Evolutionary conservation across 2,329 filamentous ascomycete genomes (phyloP), one percentile per base, ranked within the genome.

Genomic region (Colletotrichum musae): DNA sequence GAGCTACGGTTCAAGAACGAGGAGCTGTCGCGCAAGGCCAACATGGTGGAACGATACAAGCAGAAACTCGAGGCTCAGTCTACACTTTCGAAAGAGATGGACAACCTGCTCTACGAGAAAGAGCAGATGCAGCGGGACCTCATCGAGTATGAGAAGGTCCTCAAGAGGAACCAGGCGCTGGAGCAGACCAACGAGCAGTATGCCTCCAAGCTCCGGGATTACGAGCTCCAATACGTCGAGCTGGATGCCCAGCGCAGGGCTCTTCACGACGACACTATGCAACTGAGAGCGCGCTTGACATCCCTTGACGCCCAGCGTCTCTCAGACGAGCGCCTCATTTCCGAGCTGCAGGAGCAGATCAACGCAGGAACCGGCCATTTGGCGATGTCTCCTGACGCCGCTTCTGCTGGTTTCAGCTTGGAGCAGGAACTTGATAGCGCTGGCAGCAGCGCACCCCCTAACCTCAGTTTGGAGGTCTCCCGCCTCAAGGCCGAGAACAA

Each of bases 401-500:
- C 53, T 72, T 77, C 80, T 75, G 76, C 75, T 69, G 71, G 74
- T 48, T 80, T 86, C 48, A 88, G 80, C 68, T 84, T 92, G 9
- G 89, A 90, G 76, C 86, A 91, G 68, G 89, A 92, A 76, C 82
- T 92, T 5, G 85, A 88, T 59, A 83, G 82, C 66, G 84, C 85
- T 26, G 76, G 77, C 48, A 80, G 81, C 68, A 80, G 82, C 6
- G 78, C 80, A 13, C 75, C 78, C 12, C 76, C 79, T 16, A 82
- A 82, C 61, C 78, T 87, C 57, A 82, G 83, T 12, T 77, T 89
- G 18, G 87, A 89, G 74, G 76, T 89, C 24, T 87, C 87, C 36
- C 85, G 89, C 41, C 80, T 92, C 56, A 88, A 87, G 75, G 87
- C 89, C 6, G 90, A 92, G 77, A 91, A 90, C 73, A 84, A 86